Evolutionary conservation across 331 rosid genomes (phyloP).

Genomic region (Spiraea crenata): DNA sequence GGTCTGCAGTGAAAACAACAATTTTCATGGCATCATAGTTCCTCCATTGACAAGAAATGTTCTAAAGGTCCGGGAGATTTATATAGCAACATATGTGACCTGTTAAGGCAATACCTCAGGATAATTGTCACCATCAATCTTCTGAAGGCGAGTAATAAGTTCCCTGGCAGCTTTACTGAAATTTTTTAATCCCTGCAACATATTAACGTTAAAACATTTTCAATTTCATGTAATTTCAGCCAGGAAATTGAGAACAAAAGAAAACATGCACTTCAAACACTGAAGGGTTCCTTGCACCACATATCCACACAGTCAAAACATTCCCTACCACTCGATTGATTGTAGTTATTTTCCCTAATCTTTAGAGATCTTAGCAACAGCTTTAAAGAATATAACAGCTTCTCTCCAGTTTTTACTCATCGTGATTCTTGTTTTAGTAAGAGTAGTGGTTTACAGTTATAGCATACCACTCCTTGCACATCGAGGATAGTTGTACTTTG

Average conservation of each 20-base stretch:
- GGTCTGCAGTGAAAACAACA: conserved; percentile 62
- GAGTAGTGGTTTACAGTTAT: conserved; percentile 7
- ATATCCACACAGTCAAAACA: not conserved
- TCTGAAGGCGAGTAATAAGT: conserved; percentile 66
- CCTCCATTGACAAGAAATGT: not conserved
- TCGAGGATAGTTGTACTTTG: conserved; percentile 93
- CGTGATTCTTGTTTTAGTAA: too few relatives aligned
- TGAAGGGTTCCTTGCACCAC: not conserved
- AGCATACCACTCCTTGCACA: conserved; percentile 91
- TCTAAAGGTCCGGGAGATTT: not conserved
- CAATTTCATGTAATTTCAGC: not conserved
- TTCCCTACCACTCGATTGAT: not conserved
- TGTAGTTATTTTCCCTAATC: not conserved
- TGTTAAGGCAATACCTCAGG: conserved; percentile 60
- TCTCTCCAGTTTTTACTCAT: not conserved
- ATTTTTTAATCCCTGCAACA: conserved; percentile 71
- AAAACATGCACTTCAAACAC: not conserved
- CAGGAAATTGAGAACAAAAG: not conserved
- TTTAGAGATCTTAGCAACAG: not conserved
- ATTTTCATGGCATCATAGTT: conserved; percentile 18
- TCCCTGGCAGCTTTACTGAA: conserved; percentile 83
- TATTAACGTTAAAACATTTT: conserved; percentile 7
- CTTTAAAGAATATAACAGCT: conserved; percentile 2
- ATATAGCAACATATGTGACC: conserved; percentile 8
- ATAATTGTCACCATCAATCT: conserved; percentile 82